Percentiles rank a stretch among this genome's conserved stretches.
Conservation (phyloP, 192 early-diverging fungal species). For the Coemansia aciculifera region DNA sequence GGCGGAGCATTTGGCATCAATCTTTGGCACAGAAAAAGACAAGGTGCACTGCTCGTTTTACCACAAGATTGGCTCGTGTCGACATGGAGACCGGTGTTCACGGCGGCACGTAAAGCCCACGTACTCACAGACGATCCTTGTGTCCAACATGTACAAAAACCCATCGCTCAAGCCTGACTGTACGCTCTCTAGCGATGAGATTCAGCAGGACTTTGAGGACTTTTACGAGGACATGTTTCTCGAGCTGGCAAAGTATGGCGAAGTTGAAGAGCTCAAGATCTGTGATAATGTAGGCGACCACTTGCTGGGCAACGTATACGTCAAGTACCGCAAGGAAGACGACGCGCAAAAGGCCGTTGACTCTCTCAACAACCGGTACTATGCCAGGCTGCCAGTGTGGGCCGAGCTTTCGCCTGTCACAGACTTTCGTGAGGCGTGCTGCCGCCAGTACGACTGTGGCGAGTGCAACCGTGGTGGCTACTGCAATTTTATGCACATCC, state of each 20-base stretch:
- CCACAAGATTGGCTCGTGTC: conserved; percentile 99
- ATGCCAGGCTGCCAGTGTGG: conserved; percentile 91
- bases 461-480: conserved; percentile 95
- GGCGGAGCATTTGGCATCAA: conserved; percentile 83
- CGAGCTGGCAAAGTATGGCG: conserved; percentile 94
- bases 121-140: conserved; percentile 91
- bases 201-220: conserved; percentile 80
- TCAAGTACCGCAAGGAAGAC: conserved; percentile 85
- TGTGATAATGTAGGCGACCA: conserved; percentile 99
- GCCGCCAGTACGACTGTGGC: conserved; percentile 91
- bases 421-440: conserved; percentile 97
- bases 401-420: conserved; percentile 97
- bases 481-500: conserved; percentile 99
- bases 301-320: conserved; percentile 96
- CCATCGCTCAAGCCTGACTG: conserved; percentile 67
- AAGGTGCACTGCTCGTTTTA: conserved; percentile 99
- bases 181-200: conserved; percentile 70
- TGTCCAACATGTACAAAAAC: conserved; percentile 95
- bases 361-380: conserved; percentile 91
- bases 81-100: conserved; percentile 95
- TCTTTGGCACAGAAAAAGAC: conserved; percentile 98
- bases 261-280: conserved; percentile 94
- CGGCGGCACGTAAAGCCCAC: conserved; percentile 97
- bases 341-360: conserved; percentile 92
- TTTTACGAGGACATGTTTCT: conserved; percentile 97